Evolutionary conservation across 805 yeast genomes (phyloP), one percentile per base, ranked within the genome.

Genomic region (Metschnikowia sp.): DNA sequence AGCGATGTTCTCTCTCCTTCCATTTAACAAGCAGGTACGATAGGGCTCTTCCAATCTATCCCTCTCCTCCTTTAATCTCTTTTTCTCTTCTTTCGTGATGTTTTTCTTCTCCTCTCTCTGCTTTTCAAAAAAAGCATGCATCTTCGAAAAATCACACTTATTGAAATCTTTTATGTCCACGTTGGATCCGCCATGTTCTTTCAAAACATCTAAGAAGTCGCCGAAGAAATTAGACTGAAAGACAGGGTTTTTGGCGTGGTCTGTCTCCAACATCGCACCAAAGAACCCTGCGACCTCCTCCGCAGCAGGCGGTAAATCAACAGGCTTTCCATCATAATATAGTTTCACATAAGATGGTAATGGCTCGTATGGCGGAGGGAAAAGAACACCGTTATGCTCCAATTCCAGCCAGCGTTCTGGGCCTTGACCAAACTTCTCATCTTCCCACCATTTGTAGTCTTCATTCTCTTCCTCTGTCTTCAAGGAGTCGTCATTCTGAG

Each of bases 211-310:
- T 36, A 70, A 50, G 61, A 91, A 91, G 65, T 92, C 98, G 10
- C 74, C 62, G 58, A 92, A 92, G 70, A 92, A 92, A 65, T 92
- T 92, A 60, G 82, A 80, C 54, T 84, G 96, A 65, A 92, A 92
- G 0, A 81, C 82, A 0, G 95, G 90, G 60, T 90, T 92, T 52
- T 83, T 78, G 10, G 90, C 94, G 66, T 92, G 97, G 54, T 92
- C 97, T 1, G 90, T 78, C 54, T 88, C 90, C 38, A 91, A 53
- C 81, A 92, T 76, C 6, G 96, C 96, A 9, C 86, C 98, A 65
- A 77, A 92, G 61, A 90, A 92, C 0, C 97, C 97, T 0, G 97
- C 98, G 32, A 92, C 97, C 65, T 92, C 98, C 67, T 92, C 99
- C 2, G 97, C 97, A 47, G 76, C 86, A 1, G 72, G 68, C 1